Evolutionary conservation across 306 rosid genomes (phyloP), one percentile per base, ranked within the genome.

Genomic region (Arachis hypogaea): DNA sequence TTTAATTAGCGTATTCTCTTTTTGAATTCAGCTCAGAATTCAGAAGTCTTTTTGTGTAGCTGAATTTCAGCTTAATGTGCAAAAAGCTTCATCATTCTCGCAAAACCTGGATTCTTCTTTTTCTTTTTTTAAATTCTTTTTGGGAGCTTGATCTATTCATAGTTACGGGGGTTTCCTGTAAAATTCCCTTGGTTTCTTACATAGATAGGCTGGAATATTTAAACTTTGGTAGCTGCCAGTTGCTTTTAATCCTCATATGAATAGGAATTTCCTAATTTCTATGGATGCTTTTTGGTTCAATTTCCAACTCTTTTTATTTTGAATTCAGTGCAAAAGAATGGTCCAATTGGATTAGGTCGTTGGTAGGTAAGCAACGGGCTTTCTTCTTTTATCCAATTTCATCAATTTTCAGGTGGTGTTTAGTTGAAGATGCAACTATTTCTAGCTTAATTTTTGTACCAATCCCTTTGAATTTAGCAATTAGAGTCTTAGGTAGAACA

Each of bases 341-440:
- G 77, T 73, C 56, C 33, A 59, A 45, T 41, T 62, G 50, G 71
- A 74, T 75, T 86, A 78, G 91, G 88, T 84, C 70, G 81, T 69
- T 74, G 89, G 78, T 86, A 70, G 94, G 89, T 86, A 58, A 84
- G 81, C 84, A 62, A 75, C 72, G 52, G 51, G 55, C 16, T 76
- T 68, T 80, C 73, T 40, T 74, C 64, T 79, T 49, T 66, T 43
- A 9, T 12, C 29, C 52, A 55, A 46, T 36, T 46, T 33, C 28
- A 54, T 69, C 68, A 66, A 18, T 47, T 64, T 64, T n/a, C 65
- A 3, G 63, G 77, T 75, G 69, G 33, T 49, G 1, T 73, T 63
- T 69, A 51, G 69, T 68, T 76, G 81, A 71, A 76, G 69, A 65
- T 51, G 30, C 62, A 33, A 41, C 61, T 58, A 12, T 33, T 66